Conservation (phyloP, 2,329 filamentous ascomycete species). For the Bimuria novae-zelandiae region DNA sequence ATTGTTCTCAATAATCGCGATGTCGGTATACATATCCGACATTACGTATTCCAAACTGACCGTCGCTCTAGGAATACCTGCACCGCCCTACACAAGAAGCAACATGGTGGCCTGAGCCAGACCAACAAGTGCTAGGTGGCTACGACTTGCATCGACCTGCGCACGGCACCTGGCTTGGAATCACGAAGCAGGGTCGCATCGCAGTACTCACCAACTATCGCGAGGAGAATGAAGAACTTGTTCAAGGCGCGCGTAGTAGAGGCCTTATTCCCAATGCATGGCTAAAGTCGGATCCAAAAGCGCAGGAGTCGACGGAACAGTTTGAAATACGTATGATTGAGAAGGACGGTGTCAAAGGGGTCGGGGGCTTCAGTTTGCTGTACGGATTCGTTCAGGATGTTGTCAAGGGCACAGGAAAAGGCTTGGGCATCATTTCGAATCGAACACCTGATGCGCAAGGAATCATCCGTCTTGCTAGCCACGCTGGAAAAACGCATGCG, state of each 20-base stretch:
- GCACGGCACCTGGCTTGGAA: conserved; percentile 68
- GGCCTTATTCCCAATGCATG: conserved; percentile 66
- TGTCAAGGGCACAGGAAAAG: conserved; percentile 30
- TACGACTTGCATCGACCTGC: conserved; percentile 64
- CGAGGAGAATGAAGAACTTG: conserved; percentile 53
- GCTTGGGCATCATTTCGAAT: conserved; percentile 65
- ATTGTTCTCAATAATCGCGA: conserved; percentile 58
- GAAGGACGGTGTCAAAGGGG: conserved; percentile 59
- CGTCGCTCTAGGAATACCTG: conserved; percentile 59
- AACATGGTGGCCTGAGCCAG: conserved; percentile 63
- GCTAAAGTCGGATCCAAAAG: conserved; percentile 50
- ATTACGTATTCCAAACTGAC: conserved; percentile 12
- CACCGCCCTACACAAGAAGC: conserved; percentile 63
- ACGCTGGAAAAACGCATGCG: conserved; percentile 58
- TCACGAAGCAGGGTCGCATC: conserved; percentile 64
- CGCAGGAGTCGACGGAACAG: conserved; percentile 50
- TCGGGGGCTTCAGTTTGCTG: conserved; percentile 66
- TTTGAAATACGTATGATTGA: conserved; percentile 61
- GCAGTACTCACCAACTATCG: conserved; percentile 69
- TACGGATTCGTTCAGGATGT: conserved; percentile 60
- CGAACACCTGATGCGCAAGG: conserved; percentile 58
- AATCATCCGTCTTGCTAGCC: conserved; percentile 56
- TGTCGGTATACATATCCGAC: conserved; percentile 28
- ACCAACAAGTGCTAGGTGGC: conserved; percentile 62
- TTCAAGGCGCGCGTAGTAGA: conserved; percentile 56